phyloP scores from a whole-genome alignment of 2,329 filamentous ascomycete species.

The Dissoconium aciculare region DNA sequence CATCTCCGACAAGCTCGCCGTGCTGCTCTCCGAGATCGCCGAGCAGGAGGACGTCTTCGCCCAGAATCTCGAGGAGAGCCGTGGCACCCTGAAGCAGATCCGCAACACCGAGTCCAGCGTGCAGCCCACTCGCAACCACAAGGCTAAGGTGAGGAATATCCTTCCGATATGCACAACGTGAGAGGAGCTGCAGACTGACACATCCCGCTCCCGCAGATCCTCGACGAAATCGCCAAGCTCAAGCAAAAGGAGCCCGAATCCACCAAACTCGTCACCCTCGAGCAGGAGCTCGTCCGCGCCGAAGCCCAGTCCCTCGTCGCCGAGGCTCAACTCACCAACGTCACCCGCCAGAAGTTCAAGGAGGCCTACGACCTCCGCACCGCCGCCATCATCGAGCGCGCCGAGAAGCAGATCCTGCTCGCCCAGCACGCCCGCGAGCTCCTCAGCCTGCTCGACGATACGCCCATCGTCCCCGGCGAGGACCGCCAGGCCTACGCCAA shows the following conservation, averaged over 20 bases:
- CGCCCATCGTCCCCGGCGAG: conserved; percentile 78
- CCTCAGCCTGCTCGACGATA: conserved; percentile 74
- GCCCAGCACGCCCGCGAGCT: conserved; percentile 80
- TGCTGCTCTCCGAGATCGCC: conserved; percentile 79
- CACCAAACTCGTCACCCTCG: conserved; percentile 63
- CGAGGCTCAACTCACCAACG: conserved; percentile 89
- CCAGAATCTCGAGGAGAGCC: conserved; percentile 72
- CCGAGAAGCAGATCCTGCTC: conserved; percentile 91
- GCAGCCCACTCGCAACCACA: conserved; percentile 77
- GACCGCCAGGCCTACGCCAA: conserved; percentile 52
- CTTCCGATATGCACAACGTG: neutral
- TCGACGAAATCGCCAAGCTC: conserved; percentile 80
- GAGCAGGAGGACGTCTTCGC: conserved; percentile 87
- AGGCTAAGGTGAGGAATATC: conserved; percentile 44
- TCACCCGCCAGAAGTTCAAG: conserved; percentile 91
- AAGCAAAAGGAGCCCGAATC: conserved; percentile 87
- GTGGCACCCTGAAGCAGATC: conserved; percentile 73
- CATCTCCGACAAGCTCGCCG: conserved; percentile 88
- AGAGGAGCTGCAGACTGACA: conserved; percentile 1
- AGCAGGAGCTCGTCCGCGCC: conserved; percentile 90
- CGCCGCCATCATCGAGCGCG: conserved; percentile 80
- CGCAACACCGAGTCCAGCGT: conserved; percentile 92
- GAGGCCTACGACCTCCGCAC: conserved; percentile 85
- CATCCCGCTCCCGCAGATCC: conserved; percentile 42
- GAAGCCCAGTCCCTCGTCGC: conserved; percentile 94